Percentiles rank a stretch among this genome's conserved stretches.
These are phyloP conservation scores for Fusarium virguliforme DNA, from an alignment of 2,329 filamentous ascomycete genomes.

Conservation along the genomic window DNA sequence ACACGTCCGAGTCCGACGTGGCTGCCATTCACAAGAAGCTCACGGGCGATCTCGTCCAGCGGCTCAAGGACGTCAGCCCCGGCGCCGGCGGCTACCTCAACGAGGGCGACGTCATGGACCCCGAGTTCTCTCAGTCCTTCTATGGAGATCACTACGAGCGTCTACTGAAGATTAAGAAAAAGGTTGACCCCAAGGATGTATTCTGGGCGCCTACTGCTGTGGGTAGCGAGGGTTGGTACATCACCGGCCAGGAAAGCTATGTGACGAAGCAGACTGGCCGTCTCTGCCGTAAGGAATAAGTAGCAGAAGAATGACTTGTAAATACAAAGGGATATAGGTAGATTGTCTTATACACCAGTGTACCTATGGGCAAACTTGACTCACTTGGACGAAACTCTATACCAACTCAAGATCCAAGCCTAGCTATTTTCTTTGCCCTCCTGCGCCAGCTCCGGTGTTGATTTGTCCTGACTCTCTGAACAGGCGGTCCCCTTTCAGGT, in stretches of 20 bases:
- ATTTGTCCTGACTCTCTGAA: background rate
- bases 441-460: background rate
- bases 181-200: conserved; percentile 52
- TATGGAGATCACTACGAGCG: conserved; percentile 51
- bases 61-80: conserved; percentile 50
- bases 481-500: background rate
- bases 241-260: conserved; percentile 26
- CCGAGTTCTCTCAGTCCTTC: conserved; percentile 48
- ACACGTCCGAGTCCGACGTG: conserved; percentile 30
- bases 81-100: conserved; percentile 52
- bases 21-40: conserved; percentile 51
- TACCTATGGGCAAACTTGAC: too few relatives aligned
- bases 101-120: conserved; percentile 55
- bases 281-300: conserved; percentile 21
- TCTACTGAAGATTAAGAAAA: conserved; percentile 52
- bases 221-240: conserved; percentile 27
- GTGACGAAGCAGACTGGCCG: conserved; percentile 31
- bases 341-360: background rate
- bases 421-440: background rate
- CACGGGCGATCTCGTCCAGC: conserved; percentile 53
- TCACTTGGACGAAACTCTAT: background rate
- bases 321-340: conserved; percentile 2
- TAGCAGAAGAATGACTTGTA: background rate
- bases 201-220: conserved; percentile 46
- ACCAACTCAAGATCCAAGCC: background rate